phyloP scores from a whole-genome alignment of 2,329 filamentous ascomycete species.

The Cryphonectria radicalis region DNA sequence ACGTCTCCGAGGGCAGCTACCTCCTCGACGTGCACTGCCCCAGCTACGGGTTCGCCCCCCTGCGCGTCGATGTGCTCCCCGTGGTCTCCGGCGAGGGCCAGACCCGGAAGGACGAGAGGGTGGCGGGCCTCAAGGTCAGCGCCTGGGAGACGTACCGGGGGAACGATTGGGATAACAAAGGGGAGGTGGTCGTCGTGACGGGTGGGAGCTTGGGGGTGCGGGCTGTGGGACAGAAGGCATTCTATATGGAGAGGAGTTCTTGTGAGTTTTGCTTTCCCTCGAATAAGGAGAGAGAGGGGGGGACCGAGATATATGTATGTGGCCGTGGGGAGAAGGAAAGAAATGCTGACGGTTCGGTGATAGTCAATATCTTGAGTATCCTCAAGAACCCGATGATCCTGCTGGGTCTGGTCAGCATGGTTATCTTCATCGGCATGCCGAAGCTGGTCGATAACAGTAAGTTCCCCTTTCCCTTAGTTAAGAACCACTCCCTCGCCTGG shows the following conservation, averaged over 20 bases:
- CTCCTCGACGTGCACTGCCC: constrained; percentile 79
- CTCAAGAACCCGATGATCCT: constrained; percentile 97
- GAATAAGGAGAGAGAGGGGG: background rate
- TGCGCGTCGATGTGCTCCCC: constrained; percentile 73
- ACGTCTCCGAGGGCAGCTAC: constrained; percentile 75
- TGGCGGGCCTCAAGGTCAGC: constrained; percentile 51
- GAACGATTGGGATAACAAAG: constrained; percentile 88
- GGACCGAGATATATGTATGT: background rate
- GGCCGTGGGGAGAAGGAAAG: background rate
- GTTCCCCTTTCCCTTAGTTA: constrained; percentile 41
- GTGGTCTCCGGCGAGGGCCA: constrained; percentile 42
- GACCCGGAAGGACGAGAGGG: constrained; percentile 33
- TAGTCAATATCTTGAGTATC: constrained; percentile 79
- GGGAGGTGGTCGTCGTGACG: constrained; percentile 59
- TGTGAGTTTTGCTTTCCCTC: constrained; percentile 60
- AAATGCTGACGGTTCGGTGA: constrained; percentile 11
- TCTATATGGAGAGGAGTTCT: constrained; percentile 74
- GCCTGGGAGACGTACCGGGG: constrained; percentile 87
- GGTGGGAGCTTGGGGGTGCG: constrained; percentile 61
- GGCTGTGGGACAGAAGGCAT: constrained; percentile 68
- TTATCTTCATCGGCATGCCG: constrained; percentile 87
- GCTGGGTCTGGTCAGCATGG: constrained; percentile 82
- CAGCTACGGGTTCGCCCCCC: constrained; percentile 75
- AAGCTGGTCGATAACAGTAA: constrained; percentile 94
- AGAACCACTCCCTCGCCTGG: no score